Evolutionary conservation across 805 yeast genomes (phyloP).

Genomic region (Candida insectalens): DNA sequence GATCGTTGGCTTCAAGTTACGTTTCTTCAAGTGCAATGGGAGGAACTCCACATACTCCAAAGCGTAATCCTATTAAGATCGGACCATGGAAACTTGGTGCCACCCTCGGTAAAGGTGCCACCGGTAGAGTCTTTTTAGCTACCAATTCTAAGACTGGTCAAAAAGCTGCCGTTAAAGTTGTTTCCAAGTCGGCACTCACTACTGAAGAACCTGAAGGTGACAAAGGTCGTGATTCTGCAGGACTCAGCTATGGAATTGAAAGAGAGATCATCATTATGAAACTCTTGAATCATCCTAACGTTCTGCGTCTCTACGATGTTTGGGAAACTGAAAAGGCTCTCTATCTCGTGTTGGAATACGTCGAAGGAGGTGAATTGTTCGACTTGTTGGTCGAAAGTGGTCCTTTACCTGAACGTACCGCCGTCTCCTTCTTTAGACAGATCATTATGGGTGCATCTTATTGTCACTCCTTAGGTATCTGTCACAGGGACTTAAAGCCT

Average conservation of each 20-base stretch:
- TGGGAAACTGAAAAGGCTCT: conserved; percentile 81
- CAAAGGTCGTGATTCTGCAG: conserved; percentile 37
- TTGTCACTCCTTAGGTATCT: conserved; percentile 59
- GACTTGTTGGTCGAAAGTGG: conserved; percentile 87
- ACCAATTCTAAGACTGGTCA: conserved; percentile 77
- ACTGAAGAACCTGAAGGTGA: conserved; percentile 11
- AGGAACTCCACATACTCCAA: conserved; percentile 1
- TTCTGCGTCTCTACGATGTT: conserved; percentile 70
- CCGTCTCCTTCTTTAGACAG: conserved; percentile 77
- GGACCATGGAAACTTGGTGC: conserved; percentile 98
- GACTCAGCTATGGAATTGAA: conserved; percentile 76
- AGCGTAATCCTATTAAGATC: conserved; percentile 33
- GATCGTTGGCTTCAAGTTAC: conserved; percentile 48
- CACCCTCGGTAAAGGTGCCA: conserved; percentile 92
- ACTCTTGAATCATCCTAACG: conserved; percentile 66
- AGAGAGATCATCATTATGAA: conserved; percentile 83
- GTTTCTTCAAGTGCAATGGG: conserved; percentile 18
- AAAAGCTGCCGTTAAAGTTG: conserved; percentile 93
- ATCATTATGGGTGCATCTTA: conserved; percentile 55
- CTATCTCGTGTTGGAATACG: conserved; percentile 86
- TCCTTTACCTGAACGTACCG: conserved; percentile 80
- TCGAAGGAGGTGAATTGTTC: conserved; percentile 95
- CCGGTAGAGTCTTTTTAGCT: conserved; percentile 91
- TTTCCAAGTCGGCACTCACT: conserved; percentile 71
- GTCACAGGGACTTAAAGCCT: conserved; percentile 74